Percentiles rank a stretch among this genome's conserved stretches.
These are phyloP conservation scores for Solanum chiquidenum DNA, from an alignment of 257 asterid genomes.

Conservation along the genomic window DNA sequence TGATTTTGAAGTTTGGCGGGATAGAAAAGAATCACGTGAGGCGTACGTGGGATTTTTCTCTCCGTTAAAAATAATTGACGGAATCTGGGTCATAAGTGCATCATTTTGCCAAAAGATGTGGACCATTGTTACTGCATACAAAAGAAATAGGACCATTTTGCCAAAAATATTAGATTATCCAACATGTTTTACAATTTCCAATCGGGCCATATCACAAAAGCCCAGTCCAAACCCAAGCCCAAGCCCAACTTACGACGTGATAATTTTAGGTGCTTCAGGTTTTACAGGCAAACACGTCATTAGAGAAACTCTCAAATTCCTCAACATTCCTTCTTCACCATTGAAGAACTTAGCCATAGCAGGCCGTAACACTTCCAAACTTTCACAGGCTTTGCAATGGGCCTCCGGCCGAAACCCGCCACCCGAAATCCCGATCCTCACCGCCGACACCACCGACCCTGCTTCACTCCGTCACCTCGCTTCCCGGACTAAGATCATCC, in stretches of 20 bases:
- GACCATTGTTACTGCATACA: not conserved
- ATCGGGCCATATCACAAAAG: not conserved
- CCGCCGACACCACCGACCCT: constrained; percentile 46
- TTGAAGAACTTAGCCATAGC: constrained; percentile 66
- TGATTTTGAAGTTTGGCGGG: not conserved
- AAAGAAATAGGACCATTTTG: not conserved
- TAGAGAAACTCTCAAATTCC: constrained; percentile 78
- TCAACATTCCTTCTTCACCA: constrained; percentile 51
- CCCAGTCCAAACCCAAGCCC: not conserved
- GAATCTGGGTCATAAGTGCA: not conserved
- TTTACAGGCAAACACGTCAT: constrained; percentile 81
- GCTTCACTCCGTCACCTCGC: constrained; percentile 49
- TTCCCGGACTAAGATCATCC: constrained; percentile 40
- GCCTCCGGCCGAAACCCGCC: constrained; percentile 28
- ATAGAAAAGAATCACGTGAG: not conserved
- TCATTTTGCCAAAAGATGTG: not conserved
- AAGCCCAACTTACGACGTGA: constrained; percentile 28
- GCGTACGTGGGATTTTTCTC: not conserved
- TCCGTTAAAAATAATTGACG: not conserved
- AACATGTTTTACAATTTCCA: not conserved
- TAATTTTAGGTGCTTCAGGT: constrained; percentile 83
- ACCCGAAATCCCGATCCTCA: constrained; percentile 53
- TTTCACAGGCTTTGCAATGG: constrained; percentile 62
- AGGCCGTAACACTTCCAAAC: constrained; percentile 52
- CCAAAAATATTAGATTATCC: not conserved